Evolutionary conservation across 1,139 yeast genomes (phyloP).

Genomic region (Hemisphaericaspora lyxosophila): DNA sequence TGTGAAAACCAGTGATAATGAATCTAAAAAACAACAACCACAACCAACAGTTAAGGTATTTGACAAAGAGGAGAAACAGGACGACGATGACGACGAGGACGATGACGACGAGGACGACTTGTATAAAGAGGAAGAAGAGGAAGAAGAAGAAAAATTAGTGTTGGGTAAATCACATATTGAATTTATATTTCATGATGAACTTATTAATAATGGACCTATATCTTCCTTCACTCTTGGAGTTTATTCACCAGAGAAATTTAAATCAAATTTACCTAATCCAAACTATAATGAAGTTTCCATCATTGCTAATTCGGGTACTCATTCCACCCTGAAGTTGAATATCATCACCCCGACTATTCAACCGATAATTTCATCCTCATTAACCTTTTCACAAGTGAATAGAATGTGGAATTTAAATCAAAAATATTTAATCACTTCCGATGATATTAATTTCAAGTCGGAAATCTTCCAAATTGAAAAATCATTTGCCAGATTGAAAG

Average conservation of each 20-base stretch:
- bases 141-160: constrained; percentile 29
- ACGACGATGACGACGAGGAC: constrained; percentile 20
- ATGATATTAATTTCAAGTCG: constrained; percentile 59
- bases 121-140: constrained; percentile 37
- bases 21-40: constrained; percentile 2
- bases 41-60: no score
- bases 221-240: constrained; percentile 68
- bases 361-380: constrained; percentile 64
- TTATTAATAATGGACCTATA: constrained; percentile 74
- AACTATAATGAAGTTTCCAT: constrained; percentile 64
- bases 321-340: constrained; percentile 53
- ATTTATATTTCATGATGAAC: constrained; percentile 50
- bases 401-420: constrained; percentile 69
- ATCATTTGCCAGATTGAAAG: constrained; percentile 62
- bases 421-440: constrained; percentile 70
- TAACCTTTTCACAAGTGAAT: constrained; percentile 73
- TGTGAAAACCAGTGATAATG: constrained; percentile 14
- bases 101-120: constrained; percentile 29
- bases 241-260: constrained; percentile 52
- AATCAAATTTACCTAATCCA: constrained; percentile 68
- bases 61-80: constrained; percentile 13
- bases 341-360: constrained; percentile 63
- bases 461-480: constrained; percentile 73
- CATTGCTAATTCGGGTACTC: constrained; percentile 70
- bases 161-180: constrained; percentile 31